A percentile compares a stretch with the other conserved stretches of the same genome.
Evolutionary conservation across 768 basidiomycete species (phyloP).

Genomic region (Strobilomyces echinocephalus): DNA sequence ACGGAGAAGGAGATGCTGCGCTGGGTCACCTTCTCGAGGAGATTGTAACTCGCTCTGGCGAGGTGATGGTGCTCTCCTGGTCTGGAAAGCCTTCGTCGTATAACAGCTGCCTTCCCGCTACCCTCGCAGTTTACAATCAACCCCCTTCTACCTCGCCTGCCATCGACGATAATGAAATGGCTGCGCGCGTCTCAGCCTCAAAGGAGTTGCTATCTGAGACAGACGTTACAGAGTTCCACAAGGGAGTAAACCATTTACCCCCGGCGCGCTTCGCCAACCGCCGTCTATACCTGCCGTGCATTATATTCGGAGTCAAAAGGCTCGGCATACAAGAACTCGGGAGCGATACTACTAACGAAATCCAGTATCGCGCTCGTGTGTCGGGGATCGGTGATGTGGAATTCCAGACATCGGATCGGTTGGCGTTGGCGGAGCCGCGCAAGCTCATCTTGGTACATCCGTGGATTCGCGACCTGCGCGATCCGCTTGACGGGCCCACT

Average conservation of each 20-base stretch:
- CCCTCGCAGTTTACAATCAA: neutral
- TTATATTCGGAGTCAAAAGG: conserved; percentile 4
- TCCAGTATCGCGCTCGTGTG: conserved; percentile 1
- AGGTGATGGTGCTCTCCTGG: neutral
- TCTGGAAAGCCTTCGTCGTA: neutral
- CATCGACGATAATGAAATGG: neutral
- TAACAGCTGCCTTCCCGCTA: neutral
- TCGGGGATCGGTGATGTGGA: conserved; percentile 1
- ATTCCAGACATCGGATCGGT: conserved; percentile 1
- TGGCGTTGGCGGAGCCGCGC: neutral
- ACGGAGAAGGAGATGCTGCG: neutral
- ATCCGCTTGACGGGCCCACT: neutral
- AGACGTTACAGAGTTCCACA: neutral
- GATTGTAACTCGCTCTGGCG: neutral
- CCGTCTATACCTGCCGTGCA: conserved; percentile 8
- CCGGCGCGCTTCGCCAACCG: neutral
- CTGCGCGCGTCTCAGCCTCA: neutral
- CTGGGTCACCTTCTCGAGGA: neutral
- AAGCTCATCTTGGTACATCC: conserved; percentile 9
- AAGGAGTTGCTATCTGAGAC: neutral
- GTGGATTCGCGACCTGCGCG: conserved; percentile 10
- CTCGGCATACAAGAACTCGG: neutral
- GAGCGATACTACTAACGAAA: neutral
- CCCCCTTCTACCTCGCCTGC: neutral
- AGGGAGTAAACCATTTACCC: neutral